Base-by-base conservation (phyloP, 768 basidiomycete species). In the Mycena crocata region DNA sequence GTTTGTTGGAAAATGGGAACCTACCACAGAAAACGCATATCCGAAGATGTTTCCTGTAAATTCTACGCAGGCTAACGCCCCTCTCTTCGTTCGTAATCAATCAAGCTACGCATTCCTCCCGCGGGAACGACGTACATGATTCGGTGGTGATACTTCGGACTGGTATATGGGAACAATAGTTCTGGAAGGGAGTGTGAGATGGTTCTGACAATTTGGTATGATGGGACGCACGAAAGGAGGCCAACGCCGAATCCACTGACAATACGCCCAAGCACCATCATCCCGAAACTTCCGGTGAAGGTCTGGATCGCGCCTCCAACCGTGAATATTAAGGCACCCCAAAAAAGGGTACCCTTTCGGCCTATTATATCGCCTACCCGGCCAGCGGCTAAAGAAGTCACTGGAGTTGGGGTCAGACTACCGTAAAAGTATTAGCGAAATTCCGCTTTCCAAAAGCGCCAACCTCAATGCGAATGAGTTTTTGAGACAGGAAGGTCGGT, bases 161-260 rank as follows among this genome's bases (percentile, higher is more conserved):
- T 97, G 93, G 77, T 95, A 96, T 64, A 95, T 94, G 17, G 94
- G 94, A 31, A 96, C 94, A 66, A 96, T 95, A n/a, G 94, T 95
- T 45, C 94, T 95, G 70, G 14, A 46, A 34, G 23, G 12, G 3
- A 32, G 72, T 60, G 71, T 75, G 21, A 17, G 15, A 19, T 34
- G 34, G 24, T 21, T 19, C 5, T 57, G 23, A 35, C 24, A 23
- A 1, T 6, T 15, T 30, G 24, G n/a, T 39, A 44, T n/a, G n/a
- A n/a, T n/a, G 30, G 40, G 28, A 86, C 91, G 73, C 74, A 94
- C 92, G 92, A 94, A 56, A 97, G 79, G 67, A 97, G 83, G 7
- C 95, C 95, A 15, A 98, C 96, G 15, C 95, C 95, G 72, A 93
- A 93, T 12, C 95, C 95, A 66, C 90, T 91, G 63, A 94, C 80